phyloP scores from a whole-genome alignment of 1,284 basidiomycete species.

The Termitomyces sp. region DNA sequence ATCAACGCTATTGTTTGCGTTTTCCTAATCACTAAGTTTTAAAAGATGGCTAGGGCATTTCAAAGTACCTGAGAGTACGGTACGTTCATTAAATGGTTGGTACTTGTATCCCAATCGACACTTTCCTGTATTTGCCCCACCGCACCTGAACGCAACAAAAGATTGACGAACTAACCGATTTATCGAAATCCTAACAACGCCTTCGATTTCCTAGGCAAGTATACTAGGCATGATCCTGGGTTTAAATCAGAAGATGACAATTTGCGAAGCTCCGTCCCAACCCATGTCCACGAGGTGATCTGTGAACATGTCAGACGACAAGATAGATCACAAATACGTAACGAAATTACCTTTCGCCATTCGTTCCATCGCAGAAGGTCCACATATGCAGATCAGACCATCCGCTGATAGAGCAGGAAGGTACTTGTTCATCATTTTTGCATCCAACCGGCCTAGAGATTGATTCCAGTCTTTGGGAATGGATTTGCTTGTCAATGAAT shows the following conservation, averaged over 20 bases:
- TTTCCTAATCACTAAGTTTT: no score
- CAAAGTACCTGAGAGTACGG: no score
- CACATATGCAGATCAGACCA: constrained; percentile 48
- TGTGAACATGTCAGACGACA: neutral
- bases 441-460: constrained; percentile 39
- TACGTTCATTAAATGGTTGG: no score
- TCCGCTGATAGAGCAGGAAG: constrained; percentile 35
- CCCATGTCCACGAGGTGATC: constrained; percentile 5
- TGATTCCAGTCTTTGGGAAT: constrained; percentile 35
- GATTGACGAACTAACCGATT: neutral
- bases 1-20: no score
- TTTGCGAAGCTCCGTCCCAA: constrained; percentile 6
- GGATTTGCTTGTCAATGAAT: constrained; percentile 36
- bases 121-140: no score
- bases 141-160: neutral
- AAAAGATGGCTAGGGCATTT: no score
- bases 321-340: neutral
- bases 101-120: neutral
- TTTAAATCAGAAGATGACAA: neutral
- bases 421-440: constrained; percentile 33
- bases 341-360: constrained; percentile 21
- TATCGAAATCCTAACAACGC: neutral
- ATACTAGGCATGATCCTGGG: neutral
- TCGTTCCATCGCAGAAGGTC: constrained; percentile 40
- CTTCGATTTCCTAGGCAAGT: neutral